Evolutionary conservation across 1,284 basidiomycete genomes (phyloP).

Genomic region (Neolentinus lepideus): DNA sequence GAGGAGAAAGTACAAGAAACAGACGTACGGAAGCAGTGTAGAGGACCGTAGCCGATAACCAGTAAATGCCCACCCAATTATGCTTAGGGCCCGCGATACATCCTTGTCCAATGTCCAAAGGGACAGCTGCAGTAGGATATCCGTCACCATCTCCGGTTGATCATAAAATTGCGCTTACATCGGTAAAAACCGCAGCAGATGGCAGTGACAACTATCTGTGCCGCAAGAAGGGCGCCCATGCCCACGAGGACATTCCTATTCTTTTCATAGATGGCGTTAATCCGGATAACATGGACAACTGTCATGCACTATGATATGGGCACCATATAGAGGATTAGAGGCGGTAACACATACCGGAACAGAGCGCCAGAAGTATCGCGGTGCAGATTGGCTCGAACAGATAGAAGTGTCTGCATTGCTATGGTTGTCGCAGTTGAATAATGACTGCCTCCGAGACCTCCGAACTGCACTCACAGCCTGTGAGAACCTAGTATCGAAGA

Average conservation of each 20-base stretch:
- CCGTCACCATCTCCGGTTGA: background rate
- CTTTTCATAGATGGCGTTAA: slow-evolving; percentile 70
- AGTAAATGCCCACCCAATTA: slow-evolving; percentile 79
- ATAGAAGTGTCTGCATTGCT: slow-evolving; percentile 65
- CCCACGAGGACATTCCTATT: slow-evolving; percentile 41
- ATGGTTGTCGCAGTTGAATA: slow-evolving; percentile 1
- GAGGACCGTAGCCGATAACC: slow-evolving; percentile 65
- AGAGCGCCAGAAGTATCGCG: slow-evolving; percentile 62
- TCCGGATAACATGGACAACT: slow-evolving; percentile 68
- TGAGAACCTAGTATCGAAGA: slow-evolving; percentile 68
- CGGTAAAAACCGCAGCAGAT: slow-evolving; percentile 71
- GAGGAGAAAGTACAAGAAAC: background rate
- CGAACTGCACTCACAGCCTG: slow-evolving; percentile 33
- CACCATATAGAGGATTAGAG: background rate
- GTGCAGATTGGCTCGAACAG: slow-evolving; percentile 81
- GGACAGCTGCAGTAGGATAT: slow-evolving; percentile 43
- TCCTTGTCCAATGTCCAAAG: slow-evolving; percentile 62
- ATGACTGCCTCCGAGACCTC: background rate
- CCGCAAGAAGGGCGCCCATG: slow-evolving; percentile 51
- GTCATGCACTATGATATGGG: slow-evolving; percentile 4
- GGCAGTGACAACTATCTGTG: slow-evolving; percentile 63
- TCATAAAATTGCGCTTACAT: slow-evolving; percentile 30
- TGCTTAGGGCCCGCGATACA: slow-evolving; percentile 75
- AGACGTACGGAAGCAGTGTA: slow-evolving; percentile 54
- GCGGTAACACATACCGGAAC: slow-evolving; percentile 39